These are phyloP conservation scores for Albatrellus ellisii DNA, from an alignment of 768 basidiomycete genomes.

Conservation along the genomic window DNA sequence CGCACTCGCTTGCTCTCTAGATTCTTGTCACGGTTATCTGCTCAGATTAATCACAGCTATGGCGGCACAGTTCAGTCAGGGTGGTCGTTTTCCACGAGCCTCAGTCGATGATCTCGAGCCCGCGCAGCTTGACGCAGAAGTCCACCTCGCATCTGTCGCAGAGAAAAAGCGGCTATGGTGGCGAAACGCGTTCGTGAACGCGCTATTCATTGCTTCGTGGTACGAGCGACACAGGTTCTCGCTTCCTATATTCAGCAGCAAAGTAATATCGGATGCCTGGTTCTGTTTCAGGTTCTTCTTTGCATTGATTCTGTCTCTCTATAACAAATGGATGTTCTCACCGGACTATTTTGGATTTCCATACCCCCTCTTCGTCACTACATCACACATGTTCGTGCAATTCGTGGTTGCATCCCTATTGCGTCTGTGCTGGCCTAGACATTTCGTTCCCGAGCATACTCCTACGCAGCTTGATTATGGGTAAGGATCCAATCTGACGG, in stretches of 20 bases:
- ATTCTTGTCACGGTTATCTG: neutral
- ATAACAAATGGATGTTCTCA: constrained; percentile 99
- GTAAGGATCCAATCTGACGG: constrained; percentile 42
- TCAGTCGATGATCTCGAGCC: neutral
- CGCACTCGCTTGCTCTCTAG: too few species aligned
- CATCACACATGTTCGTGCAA: constrained; percentile 87
- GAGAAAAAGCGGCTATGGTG: constrained; percentile 76
- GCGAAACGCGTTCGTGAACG: constrained; percentile 68
- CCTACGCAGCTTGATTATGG: constrained; percentile 63
- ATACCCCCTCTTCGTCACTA: constrained; percentile 90
- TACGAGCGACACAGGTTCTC: constrained; percentile 24
- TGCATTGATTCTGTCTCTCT: constrained; percentile 79
- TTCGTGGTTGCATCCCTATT: constrained; percentile 61
- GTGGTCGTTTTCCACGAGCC: neutral
- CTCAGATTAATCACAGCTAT: neutral
- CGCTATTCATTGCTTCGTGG: constrained; percentile 79
- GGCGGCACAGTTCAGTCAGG: neutral
- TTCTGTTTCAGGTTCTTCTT: constrained; percentile 69
- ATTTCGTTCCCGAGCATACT: constrained; percentile 50
- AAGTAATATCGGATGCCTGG: neutral
- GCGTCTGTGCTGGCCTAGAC: constrained; percentile 47
- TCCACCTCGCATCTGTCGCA: constrained; percentile 44
- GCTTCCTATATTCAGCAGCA: neutral
- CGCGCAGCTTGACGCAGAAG: too few species aligned
- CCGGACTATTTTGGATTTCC: constrained; percentile 75